Base-by-base conservation (phyloP, 176 grass and related monocot species). In the Stipa capillata region DNA sequence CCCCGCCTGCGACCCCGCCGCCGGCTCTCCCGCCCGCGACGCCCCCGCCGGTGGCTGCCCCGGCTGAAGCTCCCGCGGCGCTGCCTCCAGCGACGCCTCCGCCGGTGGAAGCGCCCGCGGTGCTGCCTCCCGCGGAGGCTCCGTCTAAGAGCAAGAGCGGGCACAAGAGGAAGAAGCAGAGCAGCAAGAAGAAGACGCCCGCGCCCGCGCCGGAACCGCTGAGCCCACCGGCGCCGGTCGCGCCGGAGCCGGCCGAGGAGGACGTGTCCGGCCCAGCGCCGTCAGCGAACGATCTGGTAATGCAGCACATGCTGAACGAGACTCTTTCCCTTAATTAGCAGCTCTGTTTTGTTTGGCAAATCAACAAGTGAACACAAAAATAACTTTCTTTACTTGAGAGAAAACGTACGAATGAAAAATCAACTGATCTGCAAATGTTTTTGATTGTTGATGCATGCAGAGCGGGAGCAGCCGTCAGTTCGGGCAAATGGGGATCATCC, bases 261-360 rank as follows among this genome's bases (percentile, higher is more conserved):
- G 89, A 86, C 70, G 82, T 77, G 4, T 82, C 82, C 8, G 84
- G 89, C 39, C 94, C 91, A 0, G 84, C 94, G 2, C 94, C 94
- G 4, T 79, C 88, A 1, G 87, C 94, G 5, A 69, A 21, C 10
- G 94, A 97, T 69, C 69, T 94, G 82, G 94, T 97, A 91, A 87
- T 13, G 33, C 44, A 29, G 37, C 47, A 25, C 13, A 5, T 40
- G 3, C 2, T 20, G 20, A 50, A 20, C 47, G 20, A 50, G 47
- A 20, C 47, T 20, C 17, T 50, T 3, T 7, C 47, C 47, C 47
- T 50, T n/a, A n/a, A n/a, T n/a, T n/a, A n/a, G n/a, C n/a, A n/a
- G n/a, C n/a, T n/a, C n/a, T n/a, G n/a, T n/a, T n/a, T n/a, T n/a
- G n/a, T n/a, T n/a, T n/a, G n/a, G n/a, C n/a, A n/a, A n/a, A n/a